A percentile compares a stretch with the other conserved stretches of the same genome.
Evolutionary conservation across 2,329 filamentous ascomycete genomes (phyloP).

Genomic region (Ophiostoma sp.): DNA sequence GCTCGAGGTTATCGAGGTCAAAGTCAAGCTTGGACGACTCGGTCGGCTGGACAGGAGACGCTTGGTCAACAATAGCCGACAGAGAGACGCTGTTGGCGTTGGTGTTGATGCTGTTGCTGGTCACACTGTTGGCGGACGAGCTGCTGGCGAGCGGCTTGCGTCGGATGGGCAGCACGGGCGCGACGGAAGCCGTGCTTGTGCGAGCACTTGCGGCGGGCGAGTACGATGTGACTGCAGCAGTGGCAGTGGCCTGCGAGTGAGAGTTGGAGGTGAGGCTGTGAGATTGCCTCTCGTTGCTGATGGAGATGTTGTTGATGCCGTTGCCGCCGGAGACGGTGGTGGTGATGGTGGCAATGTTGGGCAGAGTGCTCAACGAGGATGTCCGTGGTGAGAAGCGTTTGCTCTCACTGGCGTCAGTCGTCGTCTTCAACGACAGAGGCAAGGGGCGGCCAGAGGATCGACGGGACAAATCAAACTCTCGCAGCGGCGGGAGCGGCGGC

Average conservation of each 20-base stretch:
- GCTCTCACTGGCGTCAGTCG: neutral
- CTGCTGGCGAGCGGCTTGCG: slow-evolving; percentile 60
- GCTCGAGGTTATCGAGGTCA: neutral
- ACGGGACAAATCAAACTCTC: neutral
- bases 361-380: slow-evolving; percentile 24
- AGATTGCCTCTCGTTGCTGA: slow-evolving; percentile 16
- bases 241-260: neutral
- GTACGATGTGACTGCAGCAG: neutral
- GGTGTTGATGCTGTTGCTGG: neutral
- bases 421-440: slow-evolving; percentile 24
- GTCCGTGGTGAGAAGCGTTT: slow-evolving; percentile 11
- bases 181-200: neutral
- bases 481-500: neutral
- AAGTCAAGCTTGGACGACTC: neutral
- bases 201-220: slow-evolving; percentile 18
- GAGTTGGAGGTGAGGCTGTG: slow-evolving; percentile 24
- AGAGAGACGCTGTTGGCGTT: neutral
- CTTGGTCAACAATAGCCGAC: neutral
- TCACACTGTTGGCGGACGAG: neutral
- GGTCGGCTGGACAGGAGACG: neutral
- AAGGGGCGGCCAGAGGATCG: slow-evolving; percentile 17
- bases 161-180: slow-evolving; percentile 43
- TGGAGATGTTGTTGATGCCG: neutral
- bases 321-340: neutral
- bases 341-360: slow-evolving; percentile 17